Evolutionary conservation across 2,329 filamentous ascomycete genomes (phyloP).

Genomic region (Botryotinia calthae): DNA sequence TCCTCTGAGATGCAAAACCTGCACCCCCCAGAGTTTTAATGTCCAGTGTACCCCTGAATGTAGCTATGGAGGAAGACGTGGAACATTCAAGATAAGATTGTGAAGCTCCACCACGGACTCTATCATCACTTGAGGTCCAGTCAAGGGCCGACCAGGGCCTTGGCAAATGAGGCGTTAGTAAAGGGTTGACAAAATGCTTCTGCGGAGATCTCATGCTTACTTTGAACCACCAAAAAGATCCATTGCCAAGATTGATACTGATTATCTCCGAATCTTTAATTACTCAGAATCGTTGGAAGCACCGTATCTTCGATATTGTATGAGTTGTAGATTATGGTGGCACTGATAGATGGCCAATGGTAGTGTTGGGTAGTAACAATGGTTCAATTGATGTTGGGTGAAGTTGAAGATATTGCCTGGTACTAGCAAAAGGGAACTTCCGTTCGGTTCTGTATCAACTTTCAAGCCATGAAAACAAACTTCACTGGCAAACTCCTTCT

Average conservation of each 20-base stretch:
- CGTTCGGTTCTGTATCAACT: constrained; percentile 5
- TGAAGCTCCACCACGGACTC: constrained; percentile 72
- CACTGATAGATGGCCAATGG: background rate
- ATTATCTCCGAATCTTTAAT: background rate
- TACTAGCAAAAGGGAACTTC: background rate
- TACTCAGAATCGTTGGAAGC: background rate
- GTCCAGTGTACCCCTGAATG: constrained; percentile 67
- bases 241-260: background rate
- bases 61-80: constrained; percentile 42
- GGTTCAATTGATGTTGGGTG: background rate
- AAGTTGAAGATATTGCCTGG: background rate
- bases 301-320: background rate
- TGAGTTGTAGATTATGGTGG: background rate
- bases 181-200: background rate
- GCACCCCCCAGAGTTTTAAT: constrained; percentile 73
- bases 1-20: constrained; percentile 78
- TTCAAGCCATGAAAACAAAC: background rate
- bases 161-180: constrained; percentile 16
- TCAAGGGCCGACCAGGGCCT: constrained; percentile 58
- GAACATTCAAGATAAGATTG: constrained; percentile 48
- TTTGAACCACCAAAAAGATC: constrained; percentile 33
- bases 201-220: constrained; percentile 25
- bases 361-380: background rate
- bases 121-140: constrained; percentile 72
- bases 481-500: too few species aligned